Conservation (phyloP, 768 basidiomycete genomes). For the Lyophyllum shimeji region DNA sequence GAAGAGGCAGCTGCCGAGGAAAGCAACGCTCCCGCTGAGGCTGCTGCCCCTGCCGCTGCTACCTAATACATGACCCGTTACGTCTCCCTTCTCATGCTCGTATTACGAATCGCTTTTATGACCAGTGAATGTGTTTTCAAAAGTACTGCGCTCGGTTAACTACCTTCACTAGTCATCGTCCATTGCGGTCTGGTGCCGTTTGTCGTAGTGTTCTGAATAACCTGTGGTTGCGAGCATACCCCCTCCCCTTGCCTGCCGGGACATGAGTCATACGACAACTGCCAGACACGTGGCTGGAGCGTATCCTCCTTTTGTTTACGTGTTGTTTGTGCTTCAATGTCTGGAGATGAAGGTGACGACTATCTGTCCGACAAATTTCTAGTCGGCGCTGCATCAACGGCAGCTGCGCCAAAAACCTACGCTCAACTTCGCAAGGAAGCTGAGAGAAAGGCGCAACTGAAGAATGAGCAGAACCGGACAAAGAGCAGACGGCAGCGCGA, state of each 20-base stretch:
- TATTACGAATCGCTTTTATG: slow-evolving; percentile 36
- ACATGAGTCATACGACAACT: neutral
- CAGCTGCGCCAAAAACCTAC: slow-evolving; percentile 59
- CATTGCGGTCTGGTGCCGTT: slow-evolving; percentile 50
- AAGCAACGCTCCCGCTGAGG: slow-evolving; percentile 27
- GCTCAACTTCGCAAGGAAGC: slow-evolving; percentile 69
- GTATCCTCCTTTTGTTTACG: slow-evolving; percentile 11
- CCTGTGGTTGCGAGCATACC: slow-evolving; percentile 18
- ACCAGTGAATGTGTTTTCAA: slow-evolving; percentile 20
- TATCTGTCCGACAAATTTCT: slow-evolving; percentile 91
- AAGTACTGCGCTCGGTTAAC: slow-evolving; percentile 10
- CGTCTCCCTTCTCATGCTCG: slow-evolving; percentile 22
- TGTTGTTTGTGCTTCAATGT: slow-evolving; percentile 43
- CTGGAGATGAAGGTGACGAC: slow-evolving; percentile 72
- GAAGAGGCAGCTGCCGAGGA: slow-evolving; percentile 50
- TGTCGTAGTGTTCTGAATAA: slow-evolving; percentile 28
- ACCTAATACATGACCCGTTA: slow-evolving; percentile 24
- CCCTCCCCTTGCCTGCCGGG: neutral
- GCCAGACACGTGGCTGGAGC: neutral
- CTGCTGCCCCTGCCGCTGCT: slow-evolving; percentile 18
- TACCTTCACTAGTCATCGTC: slow-evolving; percentile 27
- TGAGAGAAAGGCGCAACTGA: slow-evolving; percentile 51
- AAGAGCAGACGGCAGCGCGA: slow-evolving; percentile 72
- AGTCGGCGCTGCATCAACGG: slow-evolving; percentile 33
- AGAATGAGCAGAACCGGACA: slow-evolving; percentile 64